Evolutionary conservation across 1,284 basidiomycete species (phyloP).

Genomic region (Hemileia vastatrix): DNA sequence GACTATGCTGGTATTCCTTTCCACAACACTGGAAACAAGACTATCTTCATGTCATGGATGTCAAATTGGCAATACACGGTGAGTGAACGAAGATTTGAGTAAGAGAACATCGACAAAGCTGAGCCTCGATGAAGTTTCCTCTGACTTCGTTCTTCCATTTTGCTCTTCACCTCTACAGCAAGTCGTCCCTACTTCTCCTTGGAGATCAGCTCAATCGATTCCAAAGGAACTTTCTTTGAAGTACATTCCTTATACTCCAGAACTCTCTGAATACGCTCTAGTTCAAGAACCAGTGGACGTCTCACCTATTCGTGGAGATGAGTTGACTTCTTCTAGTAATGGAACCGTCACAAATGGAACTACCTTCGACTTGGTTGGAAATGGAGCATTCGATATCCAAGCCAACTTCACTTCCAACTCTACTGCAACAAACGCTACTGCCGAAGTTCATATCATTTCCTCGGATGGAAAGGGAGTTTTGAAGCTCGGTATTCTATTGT

Average conservation of each 20-base stretch:
- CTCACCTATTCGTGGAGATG: constrained; percentile 28
- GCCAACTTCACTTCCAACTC: constrained; percentile 40
- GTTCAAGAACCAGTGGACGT: constrained; percentile 40
- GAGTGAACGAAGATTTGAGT: neutral
- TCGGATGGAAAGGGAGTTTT: neutral
- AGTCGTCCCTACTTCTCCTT: constrained; percentile 44
- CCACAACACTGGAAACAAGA: constrained; percentile 35
- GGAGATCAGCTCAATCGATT: constrained; percentile 45
- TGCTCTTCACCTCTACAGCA: too few relatives aligned
- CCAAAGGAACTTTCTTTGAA: constrained; percentile 38
- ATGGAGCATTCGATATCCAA: constrained; percentile 42
- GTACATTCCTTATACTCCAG: constrained; percentile 35
- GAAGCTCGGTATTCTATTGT: neutral
- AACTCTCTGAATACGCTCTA: constrained; percentile 43
- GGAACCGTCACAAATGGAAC: too few relatives aligned
- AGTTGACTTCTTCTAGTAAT: constrained; percentile 23
- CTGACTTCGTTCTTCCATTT: neutral
- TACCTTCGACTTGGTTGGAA: constrained; percentile 32
- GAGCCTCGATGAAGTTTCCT: neutral
- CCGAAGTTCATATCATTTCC: neutral
- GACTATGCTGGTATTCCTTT: constrained; percentile 47
- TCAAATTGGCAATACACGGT: constrained; percentile 48
- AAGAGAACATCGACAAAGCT: neutral
- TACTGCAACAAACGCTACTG: constrained; percentile 1
- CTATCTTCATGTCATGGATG: constrained; percentile 46